These are phyloP conservation scores for Jatropha podagrica DNA, from an alignment of 441 rosid genomes.

Conservation along the genomic window DNA sequence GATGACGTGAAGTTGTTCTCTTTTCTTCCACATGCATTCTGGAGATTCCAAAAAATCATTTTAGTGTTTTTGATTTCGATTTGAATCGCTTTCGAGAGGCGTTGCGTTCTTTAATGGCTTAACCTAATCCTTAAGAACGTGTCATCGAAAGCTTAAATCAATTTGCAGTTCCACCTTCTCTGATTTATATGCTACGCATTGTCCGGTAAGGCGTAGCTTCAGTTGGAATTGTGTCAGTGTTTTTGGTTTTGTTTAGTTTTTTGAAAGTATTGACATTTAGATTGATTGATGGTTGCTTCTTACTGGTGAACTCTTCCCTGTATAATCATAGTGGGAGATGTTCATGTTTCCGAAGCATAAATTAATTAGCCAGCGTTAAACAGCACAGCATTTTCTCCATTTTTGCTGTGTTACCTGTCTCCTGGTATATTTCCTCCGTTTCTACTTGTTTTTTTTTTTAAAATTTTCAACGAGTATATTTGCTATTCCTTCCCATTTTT, in stretches of 20 bases:
- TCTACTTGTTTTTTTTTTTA: background rate
- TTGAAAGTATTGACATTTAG: constrained; percentile 18
- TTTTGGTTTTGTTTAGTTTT: constrained; percentile 12
- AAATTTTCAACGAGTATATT: too few species aligned
- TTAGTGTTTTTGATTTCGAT: background rate
- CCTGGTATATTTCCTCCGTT: constrained; percentile 47
- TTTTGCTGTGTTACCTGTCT: constrained; percentile 73
- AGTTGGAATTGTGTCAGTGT: background rate
- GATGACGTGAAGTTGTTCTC: too few species aligned
- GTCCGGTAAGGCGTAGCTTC: background rate
- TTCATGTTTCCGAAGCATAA: constrained; percentile 85
- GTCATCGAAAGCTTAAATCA: constrained; percentile 79
- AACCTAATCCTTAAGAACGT: constrained; percentile 44
- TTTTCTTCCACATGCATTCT: background rate
- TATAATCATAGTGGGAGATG: constrained; percentile 36
- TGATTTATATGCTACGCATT: constrained; percentile 14
- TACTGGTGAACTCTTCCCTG: constrained; percentile 63
- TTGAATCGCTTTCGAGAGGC: constrained; percentile 71
- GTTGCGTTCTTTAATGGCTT: constrained; percentile 62
- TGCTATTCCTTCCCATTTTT: too few species aligned
- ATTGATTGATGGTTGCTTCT: constrained; percentile 44
- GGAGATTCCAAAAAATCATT: background rate
- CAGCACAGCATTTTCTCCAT: constrained; percentile 46
- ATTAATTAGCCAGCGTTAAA: constrained; percentile 56
- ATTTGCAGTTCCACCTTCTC: constrained; percentile 24